Percentiles rank a stretch among this genome's conserved stretches.
Evolutionary conservation across 805 yeast genomes (phyloP).

Genomic region (Monosporozyma servazzii): DNA sequence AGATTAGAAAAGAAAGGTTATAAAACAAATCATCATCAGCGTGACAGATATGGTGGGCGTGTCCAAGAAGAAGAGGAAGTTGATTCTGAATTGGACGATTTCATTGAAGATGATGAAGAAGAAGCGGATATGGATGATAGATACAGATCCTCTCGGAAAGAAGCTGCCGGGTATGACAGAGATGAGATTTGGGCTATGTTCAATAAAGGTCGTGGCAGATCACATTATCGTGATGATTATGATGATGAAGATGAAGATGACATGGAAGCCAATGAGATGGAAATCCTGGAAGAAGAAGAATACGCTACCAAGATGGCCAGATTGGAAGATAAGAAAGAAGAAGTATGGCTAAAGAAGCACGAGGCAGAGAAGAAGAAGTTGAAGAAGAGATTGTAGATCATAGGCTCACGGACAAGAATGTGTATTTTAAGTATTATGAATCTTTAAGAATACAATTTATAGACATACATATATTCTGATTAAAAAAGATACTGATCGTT

Average conservation of each 20-base stretch:
- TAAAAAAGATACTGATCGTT: no score
- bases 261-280: conserved; percentile 94
- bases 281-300: conserved; percentile 75
- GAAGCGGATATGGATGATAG: conserved; percentile 38
- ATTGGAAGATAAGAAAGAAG: conserved; percentile 68
- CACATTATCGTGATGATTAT: conserved; percentile 31
- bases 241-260: conserved; percentile 45
- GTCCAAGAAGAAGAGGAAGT: neutral
- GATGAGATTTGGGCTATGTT: conserved; percentile 88
- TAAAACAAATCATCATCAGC: conserved; percentile 2
- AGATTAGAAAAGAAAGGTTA: conserved; percentile 33
- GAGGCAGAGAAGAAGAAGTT: conserved; percentile 36
- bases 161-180: conserved; percentile 50
- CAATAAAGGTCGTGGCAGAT: conserved; percentile 50
- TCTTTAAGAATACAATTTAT: no score
- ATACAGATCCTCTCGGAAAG: conserved; percentile 6
- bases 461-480: no score
- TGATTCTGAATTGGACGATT: conserved; percentile 19
- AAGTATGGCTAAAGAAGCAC: conserved; percentile 44
- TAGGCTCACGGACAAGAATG: neutral
- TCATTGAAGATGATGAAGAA: conserved; percentile 37
- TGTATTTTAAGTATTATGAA: no score
- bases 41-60: neutral
- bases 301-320: conserved; percentile 59
- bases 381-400: conserved; percentile 12